These are phyloP conservation scores for Pyrrhoderma noxium DNA, from an alignment of 1,284 basidiomycete species.

Conservation along the genomic window DNA sequence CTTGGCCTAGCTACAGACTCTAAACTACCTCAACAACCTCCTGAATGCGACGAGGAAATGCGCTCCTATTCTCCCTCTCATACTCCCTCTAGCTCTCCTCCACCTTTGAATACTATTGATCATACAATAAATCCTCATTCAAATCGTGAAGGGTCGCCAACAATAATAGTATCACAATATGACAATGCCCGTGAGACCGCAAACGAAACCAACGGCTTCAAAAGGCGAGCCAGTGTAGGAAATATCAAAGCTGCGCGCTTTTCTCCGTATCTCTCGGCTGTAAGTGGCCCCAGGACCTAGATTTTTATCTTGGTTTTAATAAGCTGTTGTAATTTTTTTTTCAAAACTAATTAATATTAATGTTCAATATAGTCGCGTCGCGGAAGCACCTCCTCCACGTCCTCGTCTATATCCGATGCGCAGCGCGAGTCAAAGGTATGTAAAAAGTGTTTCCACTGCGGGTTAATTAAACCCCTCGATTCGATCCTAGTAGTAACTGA, in stretches of 20 bases:
- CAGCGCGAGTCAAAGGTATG: too few species aligned
- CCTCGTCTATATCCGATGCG: too few species aligned
- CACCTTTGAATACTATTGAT: neutral
- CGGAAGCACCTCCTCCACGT: slow-evolving; percentile 22
- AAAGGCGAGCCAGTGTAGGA: slow-evolving; percentile 16
- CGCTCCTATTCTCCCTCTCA: slow-evolving; percentile 20
- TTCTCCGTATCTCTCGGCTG: slow-evolving; percentile 16
- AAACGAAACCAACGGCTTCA: slow-evolving; percentile 9
- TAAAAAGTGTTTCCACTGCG: too few species aligned
- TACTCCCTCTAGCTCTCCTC: slow-evolving; percentile 11
- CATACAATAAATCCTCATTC: neutral
- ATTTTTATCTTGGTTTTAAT: too few species aligned
- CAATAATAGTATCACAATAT: slow-evolving; percentile 17
- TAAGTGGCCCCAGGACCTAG: slow-evolving; percentile 6
- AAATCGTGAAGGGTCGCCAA: slow-evolving; percentile 11
- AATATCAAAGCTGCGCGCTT: slow-evolving; percentile 17
- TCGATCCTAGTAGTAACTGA: too few species aligned
- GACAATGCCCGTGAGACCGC: slow-evolving; percentile 1
- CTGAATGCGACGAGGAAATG: slow-evolving; percentile 27
- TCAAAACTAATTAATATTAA: neutral
- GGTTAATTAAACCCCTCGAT: too few species aligned
- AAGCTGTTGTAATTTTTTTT: too few species aligned
- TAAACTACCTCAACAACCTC: slow-evolving; percentile 39
- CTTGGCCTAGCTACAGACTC: slow-evolving; percentile 48
- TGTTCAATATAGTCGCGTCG: slow-evolving; percentile 29